These are phyloP conservation scores for Keithomyces neogunnii DNA, from an alignment of 2,329 filamentous ascomycete genomes.

Conservation along the genomic window DNA sequence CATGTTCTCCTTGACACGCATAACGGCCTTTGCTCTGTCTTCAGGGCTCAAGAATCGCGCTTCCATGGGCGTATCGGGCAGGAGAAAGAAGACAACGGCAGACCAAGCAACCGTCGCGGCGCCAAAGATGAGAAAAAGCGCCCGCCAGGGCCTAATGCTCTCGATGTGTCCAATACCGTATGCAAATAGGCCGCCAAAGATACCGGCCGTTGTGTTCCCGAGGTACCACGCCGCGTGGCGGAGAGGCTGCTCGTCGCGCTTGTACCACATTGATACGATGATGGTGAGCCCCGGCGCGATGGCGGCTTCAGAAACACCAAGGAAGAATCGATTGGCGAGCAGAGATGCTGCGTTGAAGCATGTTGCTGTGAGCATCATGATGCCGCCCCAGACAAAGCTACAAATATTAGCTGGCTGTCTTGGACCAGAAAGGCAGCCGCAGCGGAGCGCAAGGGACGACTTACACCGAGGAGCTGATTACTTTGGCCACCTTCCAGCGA, in stretches of 20 bases:
- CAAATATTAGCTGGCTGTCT: background rate
- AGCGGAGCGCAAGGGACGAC: background rate
- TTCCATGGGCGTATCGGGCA: conserved; percentile 16
- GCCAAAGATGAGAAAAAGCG: conserved; percentile 17
- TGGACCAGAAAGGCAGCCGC: too few species aligned
- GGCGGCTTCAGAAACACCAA: conserved; percentile 22
- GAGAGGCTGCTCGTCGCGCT: conserved; percentile 18
- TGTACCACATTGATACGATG: conserved; percentile 26
- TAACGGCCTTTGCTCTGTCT: conserved; percentile 21
- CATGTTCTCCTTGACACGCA: conserved; percentile 23
- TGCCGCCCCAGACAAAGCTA: conserved; percentile 23
- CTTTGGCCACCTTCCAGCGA: conserved; percentile 18
- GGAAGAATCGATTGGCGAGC: conserved; percentile 22
- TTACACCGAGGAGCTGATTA: conserved; percentile 14
- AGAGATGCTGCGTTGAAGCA: conserved; percentile 21
- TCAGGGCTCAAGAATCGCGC: conserved; percentile 18
- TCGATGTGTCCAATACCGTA: conserved; percentile 22
- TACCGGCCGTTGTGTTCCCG: conserved; percentile 20
- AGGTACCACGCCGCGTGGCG: conserved; percentile 25
- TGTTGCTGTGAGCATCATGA: conserved; percentile 35
- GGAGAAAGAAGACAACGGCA: conserved; percentile 11
- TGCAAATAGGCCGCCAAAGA: conserved; percentile 19
- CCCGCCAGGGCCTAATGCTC: conserved; percentile 18
- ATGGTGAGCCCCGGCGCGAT: conserved; percentile 21
- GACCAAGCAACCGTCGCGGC: conserved; percentile 15